These are phyloP conservation scores for Fomitopsis serialis DNA, from an alignment of 768 basidiomycete genomes.

Conservation along the genomic window DNA sequence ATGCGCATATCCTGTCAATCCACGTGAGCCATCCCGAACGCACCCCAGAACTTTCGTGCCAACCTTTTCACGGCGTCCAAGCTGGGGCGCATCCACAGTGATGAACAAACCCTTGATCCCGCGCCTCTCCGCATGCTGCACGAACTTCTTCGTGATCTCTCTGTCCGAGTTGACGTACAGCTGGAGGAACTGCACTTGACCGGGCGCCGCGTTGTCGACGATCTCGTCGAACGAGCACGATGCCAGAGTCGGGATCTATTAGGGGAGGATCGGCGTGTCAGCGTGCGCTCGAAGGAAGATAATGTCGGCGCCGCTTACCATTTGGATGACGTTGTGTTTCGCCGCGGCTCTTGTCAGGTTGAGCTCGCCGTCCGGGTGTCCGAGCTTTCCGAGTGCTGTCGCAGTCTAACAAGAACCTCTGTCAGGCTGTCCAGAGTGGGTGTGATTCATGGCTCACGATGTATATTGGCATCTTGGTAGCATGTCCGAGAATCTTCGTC, in stretches of 20 bases:
- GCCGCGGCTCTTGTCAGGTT: conserved; percentile 86
- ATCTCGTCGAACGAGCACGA: conserved; percentile 96
- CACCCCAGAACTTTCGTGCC: too few species aligned
- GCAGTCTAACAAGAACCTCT: conserved; percentile 50
- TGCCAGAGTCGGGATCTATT: conserved; percentile 89
- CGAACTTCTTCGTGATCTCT: conserved; percentile 75
- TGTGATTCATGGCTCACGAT: conserved; percentile 15
- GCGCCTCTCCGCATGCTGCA: conserved; percentile 84
- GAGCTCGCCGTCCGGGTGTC: conserved; percentile 93
- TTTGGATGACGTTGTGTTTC: conserved; percentile 70
- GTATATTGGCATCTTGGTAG: conserved; percentile 75
- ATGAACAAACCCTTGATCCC: conserved; percentile 95
- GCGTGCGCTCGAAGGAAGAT: too few species aligned
- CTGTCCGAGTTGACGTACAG: conserved; percentile 66
- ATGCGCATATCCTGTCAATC: conserved; percentile 81
- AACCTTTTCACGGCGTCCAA: conserved; percentile 87
- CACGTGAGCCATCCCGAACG: conserved; percentile 1
- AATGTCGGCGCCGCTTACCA: conserved; percentile 35
- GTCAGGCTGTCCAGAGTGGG: background rate
- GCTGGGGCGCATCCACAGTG: conserved; percentile 95
- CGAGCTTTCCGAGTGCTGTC: conserved; percentile 88
- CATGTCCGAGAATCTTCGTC: conserved; percentile 73
- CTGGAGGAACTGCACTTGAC: conserved; percentile 84
- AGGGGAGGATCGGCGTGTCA: background rate
- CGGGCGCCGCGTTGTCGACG: conserved; percentile 75